These are phyloP conservation scores for Pythium volutum DNA, from an alignment of 352 stramenopile genomes.

Conservation along the genomic window DNA sequence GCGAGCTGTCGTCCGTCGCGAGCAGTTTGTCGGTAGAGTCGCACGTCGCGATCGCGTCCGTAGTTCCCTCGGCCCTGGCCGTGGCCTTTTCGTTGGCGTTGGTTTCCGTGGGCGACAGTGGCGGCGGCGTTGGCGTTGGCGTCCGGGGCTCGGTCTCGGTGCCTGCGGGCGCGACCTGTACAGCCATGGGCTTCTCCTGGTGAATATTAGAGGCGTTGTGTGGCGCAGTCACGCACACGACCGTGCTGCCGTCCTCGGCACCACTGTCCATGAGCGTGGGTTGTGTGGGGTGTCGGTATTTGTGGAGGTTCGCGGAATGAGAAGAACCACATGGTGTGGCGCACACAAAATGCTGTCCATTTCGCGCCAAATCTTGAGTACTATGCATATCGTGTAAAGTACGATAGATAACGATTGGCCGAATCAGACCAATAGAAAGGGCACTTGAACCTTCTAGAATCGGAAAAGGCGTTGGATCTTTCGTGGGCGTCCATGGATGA, in stretches of 20 bases:
- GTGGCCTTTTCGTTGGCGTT: neutral
- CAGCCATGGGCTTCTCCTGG: neutral
- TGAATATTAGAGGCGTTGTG: neutral
- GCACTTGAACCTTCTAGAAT: constrained; percentile 21
- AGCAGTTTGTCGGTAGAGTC: constrained; percentile 18
- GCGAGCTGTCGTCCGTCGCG: constrained; percentile 18
- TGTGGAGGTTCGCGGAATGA: neutral
- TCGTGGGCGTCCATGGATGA: neutral
- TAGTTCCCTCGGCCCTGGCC: neutral
- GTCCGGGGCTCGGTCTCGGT: neutral
- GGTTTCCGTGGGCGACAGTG: neutral
- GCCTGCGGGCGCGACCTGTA: neutral
- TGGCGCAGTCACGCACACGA: neutral
- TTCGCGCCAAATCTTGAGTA: constrained; percentile 22
- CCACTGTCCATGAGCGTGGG: neutral
- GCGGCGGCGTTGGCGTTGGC: neutral
- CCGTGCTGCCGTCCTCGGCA: neutral
- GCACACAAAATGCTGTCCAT: constrained; percentile 8
- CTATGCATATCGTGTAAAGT: constrained; percentile 3
- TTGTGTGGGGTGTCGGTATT: neutral
- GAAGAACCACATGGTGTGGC: constrained; percentile 8
- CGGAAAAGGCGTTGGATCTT: neutral
- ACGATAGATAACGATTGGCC: constrained; percentile 6
- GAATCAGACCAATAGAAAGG: neutral
- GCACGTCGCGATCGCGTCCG: constrained; percentile 3